Base-by-base conservation (phyloP, 1,284 basidiomycete genomes). In the Ceratobasidium theobromae region DNA sequence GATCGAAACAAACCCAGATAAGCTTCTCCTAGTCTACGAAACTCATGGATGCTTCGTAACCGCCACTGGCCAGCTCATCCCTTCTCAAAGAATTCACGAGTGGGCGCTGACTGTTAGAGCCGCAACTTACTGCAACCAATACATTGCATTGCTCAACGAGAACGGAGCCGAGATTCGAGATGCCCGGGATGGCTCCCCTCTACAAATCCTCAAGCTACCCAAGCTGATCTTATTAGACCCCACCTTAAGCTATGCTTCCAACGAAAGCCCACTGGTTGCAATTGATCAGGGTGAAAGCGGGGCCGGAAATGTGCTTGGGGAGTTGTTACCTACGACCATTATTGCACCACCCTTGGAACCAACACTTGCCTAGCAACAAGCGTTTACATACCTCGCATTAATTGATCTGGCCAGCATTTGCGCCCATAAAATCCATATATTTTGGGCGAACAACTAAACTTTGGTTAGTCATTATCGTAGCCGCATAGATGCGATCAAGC, bases 21-120 rank as follows among this genome's bases (percentile, higher is more conserved):
- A 18, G 14, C 30, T 60, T 33, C 43, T 60, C n/a, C 55, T 60
- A 30, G 45, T 60, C 9, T 60, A 60, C 45, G 45, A 60, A 6
- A 48, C 55, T 2, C 45, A 49, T 33, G 55, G 55, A 48, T 60
- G 55, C 18, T 60, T 60, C 21, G 55, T 60, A 8, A 49, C 1
- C 23, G 30, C 23, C 41, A 32, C 55, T 23, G 55, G 55, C 16
- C 28, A 60, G 18, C 55, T 45, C 11, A 60, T 49, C 11, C 3
- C 43, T 30, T 49, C 55, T 9, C 45, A 21, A 11, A 41, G 43
- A 2, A 43, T 30, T 3, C 30, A 32, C 21, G 55, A 48, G n/a
- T 60, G 55, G 55, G 41, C 41, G 21, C 46, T 32, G n/a, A 35
- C 41, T 5, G 43, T 45, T 27, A 60, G 3, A 14, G 55, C 55